Evolutionary conservation across 2,329 filamentous ascomycete species (phyloP).

Genomic region (Epichloe amarillans): DNA sequence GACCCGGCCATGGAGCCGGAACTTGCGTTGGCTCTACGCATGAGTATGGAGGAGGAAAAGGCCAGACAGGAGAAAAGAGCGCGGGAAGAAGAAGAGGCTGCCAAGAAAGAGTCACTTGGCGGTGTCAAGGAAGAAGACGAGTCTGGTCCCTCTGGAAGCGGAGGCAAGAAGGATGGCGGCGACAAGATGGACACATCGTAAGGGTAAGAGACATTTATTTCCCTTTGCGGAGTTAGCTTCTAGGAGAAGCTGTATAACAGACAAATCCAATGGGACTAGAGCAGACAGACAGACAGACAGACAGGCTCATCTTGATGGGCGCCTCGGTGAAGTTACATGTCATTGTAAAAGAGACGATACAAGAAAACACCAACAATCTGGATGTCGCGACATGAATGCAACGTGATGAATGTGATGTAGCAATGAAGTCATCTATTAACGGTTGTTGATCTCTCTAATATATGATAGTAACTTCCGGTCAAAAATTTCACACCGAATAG

Average conservation of each 20-base stretch:
- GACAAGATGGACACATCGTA: conserved; percentile 86
- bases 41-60: conserved; percentile 98
- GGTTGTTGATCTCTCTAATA: conserved; percentile 58
- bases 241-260: conserved; percentile 20
- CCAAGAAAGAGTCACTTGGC: conserved; percentile 64
- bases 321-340: too few species aligned
- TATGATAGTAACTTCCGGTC: conserved; percentile 75
- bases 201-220: conserved; percentile 15
- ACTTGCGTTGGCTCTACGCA: conserved; percentile 81
- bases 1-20: conserved; percentile 89
- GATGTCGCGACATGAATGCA: too few species aligned
- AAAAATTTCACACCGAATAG: conserved; percentile 87
- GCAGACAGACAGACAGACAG: background rate
- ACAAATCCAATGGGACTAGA: background rate
- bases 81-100: conserved; percentile 57
- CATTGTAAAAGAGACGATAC: too few species aligned
- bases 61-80: conserved; percentile 80
- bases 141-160: conserved; percentile 35
- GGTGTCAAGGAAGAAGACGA: conserved; percentile 72
- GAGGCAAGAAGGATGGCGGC: conserved; percentile 24
- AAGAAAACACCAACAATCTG: too few species aligned
- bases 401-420: background rate
- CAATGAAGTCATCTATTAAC: conserved; percentile 18
- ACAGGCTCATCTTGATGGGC: background rate
- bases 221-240: conserved; percentile 6